Base-by-base conservation (phyloP, 257 asterid genomes). In the Linaria vulgaris region DNA sequence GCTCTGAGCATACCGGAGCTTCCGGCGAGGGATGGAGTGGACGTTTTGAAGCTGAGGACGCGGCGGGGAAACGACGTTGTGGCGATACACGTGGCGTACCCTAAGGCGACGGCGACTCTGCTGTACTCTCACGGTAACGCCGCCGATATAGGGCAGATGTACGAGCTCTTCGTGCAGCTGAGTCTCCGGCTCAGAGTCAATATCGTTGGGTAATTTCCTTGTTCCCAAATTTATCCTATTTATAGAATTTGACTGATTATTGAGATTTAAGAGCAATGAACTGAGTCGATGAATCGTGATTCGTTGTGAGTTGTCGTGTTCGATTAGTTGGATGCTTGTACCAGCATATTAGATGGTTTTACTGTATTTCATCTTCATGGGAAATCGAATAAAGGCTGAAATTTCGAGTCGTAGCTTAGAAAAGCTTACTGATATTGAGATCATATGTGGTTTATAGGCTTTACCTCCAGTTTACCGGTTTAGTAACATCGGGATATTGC, bases 61-160 rank as follows among this genome's bases (percentile, higher is more conserved):
- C 91, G 95, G 19, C 82, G 95, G 13, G 96, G 96, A 5, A 94
- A 94, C 75, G 96, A 94, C 61, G 80, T 90, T 65, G 92, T 86
- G 27, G 95, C 97, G 27, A 85, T 88, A 50, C 91, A 86, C 76
- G 85, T 94, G 78, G 77, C 75, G 62, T 95, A 90, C 72, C 92
- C 95, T 1, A 90, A 88, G 78, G 94, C 99, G 31, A 78, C 82
- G 12, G 86, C 95, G 12, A 94, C 99, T 1, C 68, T 94, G 78
- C 92, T 94, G 9, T 94, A 94, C 64, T 94, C 97, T 45, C 99
- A 94, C 67, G 96, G 99, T 9, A 94, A 94, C 84, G 99, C 97
- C 64, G 97, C 99, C 49, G 99, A 94, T 79, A 82, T 94, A 78
- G 96, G 97, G 3, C 99, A 94, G 96, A 94, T 94, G 99, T 94